phyloP scores from a whole-genome alignment of 2,329 filamentous ascomycete species.

The Orbilia oligospora region DNA sequence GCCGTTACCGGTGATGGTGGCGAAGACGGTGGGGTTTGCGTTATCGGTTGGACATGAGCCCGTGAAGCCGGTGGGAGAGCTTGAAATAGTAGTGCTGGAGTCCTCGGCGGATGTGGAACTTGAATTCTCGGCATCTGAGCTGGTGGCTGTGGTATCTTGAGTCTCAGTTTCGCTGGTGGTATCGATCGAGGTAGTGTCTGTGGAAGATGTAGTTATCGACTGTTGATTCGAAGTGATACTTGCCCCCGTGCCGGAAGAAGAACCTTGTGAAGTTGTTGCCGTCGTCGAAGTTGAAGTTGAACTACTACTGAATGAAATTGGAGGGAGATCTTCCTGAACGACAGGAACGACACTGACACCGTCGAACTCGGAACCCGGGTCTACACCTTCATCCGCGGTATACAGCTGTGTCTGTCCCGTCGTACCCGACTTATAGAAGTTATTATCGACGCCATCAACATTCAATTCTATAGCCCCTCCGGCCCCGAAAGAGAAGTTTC shows the following conservation, averaged over 20 bases:
- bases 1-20: slow-evolving; percentile 5
- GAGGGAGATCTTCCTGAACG: not conserved
- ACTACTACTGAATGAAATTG: not conserved
- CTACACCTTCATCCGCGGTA: slow-evolving; percentile 4
- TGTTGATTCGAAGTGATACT: not conserved
- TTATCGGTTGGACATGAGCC: slow-evolving; percentile 2
- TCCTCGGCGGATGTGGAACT: not conserved
- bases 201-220: not conserved
- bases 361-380: slow-evolving; percentile 18
- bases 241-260: not conserved
- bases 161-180: not conserved
- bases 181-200: not conserved
- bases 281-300: not conserved
- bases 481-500: slow-evolving; percentile 6
- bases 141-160: not conserved
- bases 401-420: slow-evolving; percentile 4
- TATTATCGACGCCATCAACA: not conserved
- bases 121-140: not conserved
- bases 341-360: slow-evolving; percentile 3
- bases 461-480: not conserved
- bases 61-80: not conserved
- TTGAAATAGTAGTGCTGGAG: not conserved
- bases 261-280: not conserved
- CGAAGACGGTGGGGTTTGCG: slow-evolving; percentile 15
- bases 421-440: slow-evolving; percentile 18